These are phyloP conservation scores for Biscutella laevigata DNA, from an alignment of 441 rosid genomes.

Conservation along the genomic window DNA sequence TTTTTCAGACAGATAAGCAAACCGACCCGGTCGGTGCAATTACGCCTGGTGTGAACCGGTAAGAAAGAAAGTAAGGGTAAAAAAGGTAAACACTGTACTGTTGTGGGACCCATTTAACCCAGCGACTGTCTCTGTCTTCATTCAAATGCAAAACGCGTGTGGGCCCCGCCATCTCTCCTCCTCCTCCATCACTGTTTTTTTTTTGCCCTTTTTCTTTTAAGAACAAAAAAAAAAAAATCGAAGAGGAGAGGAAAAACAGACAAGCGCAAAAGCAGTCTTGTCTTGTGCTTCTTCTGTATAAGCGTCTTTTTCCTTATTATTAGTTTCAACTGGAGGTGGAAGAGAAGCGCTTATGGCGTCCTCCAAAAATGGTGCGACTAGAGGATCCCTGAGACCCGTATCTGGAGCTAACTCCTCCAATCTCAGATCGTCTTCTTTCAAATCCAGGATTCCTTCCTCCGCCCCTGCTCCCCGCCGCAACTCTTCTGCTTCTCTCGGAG, in stretches of 20 bases:
- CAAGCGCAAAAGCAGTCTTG: background rate
- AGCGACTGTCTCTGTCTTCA: slow-evolving; percentile 28
- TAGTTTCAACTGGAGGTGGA: too few species aligned
- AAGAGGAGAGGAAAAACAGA: background rate
- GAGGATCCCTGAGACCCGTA: slow-evolving; percentile 38
- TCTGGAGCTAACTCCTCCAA: slow-evolving; percentile 36
- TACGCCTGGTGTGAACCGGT: too few species aligned
- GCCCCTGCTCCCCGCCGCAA: slow-evolving; percentile 54
- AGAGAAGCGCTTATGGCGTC: too few species aligned
- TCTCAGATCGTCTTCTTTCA: slow-evolving; percentile 56
- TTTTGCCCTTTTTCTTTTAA: too few species aligned
- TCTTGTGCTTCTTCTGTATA: background rate
- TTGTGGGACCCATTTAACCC: slow-evolving; percentile 5
- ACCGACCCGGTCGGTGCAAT: slow-evolving; percentile 21
- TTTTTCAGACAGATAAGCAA: background rate
- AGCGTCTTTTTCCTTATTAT: too few species aligned
- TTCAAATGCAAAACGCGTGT: slow-evolving; percentile 19
- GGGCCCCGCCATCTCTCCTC: slow-evolving; percentile 24
- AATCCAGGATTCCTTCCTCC: slow-evolving; percentile 47
- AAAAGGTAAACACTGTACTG: background rate
- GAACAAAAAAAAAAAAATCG: too few species aligned
- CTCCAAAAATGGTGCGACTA: slow-evolving; percentile 45
- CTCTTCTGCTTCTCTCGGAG: slow-evolving; percentile 37
- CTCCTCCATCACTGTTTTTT: slow-evolving; percentile 12
- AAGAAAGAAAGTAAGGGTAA: too few species aligned